These are phyloP conservation scores for Zea mays DNA, from an alignment of 176 grass and related monocot genomes.

Conservation along the genomic window DNA sequence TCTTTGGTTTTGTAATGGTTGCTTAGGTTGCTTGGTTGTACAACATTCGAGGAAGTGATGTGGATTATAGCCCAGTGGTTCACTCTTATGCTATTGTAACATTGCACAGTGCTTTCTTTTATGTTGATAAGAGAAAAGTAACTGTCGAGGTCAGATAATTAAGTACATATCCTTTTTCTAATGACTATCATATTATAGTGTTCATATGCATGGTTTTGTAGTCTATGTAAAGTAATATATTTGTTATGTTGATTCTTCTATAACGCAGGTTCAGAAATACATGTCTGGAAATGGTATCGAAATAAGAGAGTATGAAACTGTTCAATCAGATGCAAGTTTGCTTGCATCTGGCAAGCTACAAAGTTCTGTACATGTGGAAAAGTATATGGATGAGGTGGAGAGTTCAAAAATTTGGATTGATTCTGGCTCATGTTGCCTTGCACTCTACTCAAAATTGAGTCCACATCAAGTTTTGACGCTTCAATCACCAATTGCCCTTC, in stretches of 20 bases:
- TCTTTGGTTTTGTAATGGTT: conserved; percentile 15
- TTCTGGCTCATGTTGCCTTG: conserved; percentile 74
- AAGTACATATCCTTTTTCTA: conserved; percentile 15
- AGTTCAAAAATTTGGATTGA: conserved; percentile 79
- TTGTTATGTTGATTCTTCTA: conserved; percentile 3
- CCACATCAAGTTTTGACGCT: conserved; percentile 60
- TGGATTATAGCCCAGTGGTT: conserved; percentile 86
- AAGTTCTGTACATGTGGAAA: conserved; percentile 35
- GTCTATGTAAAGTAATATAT: conserved; percentile 12
- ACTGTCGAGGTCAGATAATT: conserved; percentile 64
- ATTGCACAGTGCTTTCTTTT: conserved; percentile 74
- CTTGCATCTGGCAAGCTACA: conserved; percentile 74
- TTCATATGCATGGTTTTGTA: neutral
- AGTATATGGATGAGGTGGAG: conserved; percentile 28
- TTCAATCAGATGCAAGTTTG: conserved; percentile 68
- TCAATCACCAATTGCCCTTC: conserved; percentile 91
- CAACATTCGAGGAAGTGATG: conserved; percentile 89
- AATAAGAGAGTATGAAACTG: conserved; percentile 71
- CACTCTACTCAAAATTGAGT: conserved; percentile 69
- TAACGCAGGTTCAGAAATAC: conserved; percentile 59
- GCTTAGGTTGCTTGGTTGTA: conserved; percentile 93
- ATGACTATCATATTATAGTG: neutral
- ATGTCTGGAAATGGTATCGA: conserved; percentile 80
- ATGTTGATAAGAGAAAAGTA: conserved; percentile 90
- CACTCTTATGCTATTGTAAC: conserved; percentile 97